A percentile compares a stretch with the other conserved stretches of the same genome.
These are phyloP conservation scores for Phtheirospermum japonicum DNA, from an alignment of 257 asterid genomes.

Conservation along the genomic window DNA sequence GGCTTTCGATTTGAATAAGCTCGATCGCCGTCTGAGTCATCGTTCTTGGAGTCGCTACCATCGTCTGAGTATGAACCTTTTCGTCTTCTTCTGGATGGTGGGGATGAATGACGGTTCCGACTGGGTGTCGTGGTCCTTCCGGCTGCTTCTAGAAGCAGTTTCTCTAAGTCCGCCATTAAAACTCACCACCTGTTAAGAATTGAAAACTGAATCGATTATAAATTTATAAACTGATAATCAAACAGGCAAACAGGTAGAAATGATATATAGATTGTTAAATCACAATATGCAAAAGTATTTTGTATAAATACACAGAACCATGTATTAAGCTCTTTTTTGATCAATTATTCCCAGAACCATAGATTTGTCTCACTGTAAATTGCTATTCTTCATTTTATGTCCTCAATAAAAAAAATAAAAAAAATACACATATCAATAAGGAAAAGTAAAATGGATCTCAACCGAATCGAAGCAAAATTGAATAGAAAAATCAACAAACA, in stretches of 20 bases:
- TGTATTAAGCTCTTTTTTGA: background rate
- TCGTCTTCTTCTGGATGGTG: slow-evolving; percentile 62
- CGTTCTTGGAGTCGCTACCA: slow-evolving; percentile 82
- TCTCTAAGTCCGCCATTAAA: slow-evolving; percentile 79
- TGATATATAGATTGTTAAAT: background rate
- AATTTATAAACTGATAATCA: slow-evolving; percentile 6
- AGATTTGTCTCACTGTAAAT: background rate
- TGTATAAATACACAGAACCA: slow-evolving; percentile 1
- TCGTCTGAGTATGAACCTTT: slow-evolving; percentile 68
- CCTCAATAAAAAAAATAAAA: background rate
- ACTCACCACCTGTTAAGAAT: slow-evolving; percentile 21
- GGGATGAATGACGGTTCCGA: slow-evolving; percentile 66
- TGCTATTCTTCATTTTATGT: background rate
- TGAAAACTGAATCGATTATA: slow-evolving; percentile 21
- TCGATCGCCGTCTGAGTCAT: slow-evolving; percentile 82
- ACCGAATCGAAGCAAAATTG: background rate
- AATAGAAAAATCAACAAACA: background rate
- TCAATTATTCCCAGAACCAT: background rate
- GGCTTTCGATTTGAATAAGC: slow-evolving; percentile 71
- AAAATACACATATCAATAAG: background rate
- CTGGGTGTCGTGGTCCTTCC: slow-evolving; percentile 68
- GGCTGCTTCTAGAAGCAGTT: slow-evolving; percentile 89
- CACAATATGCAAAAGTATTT: slow-evolving; percentile 2
- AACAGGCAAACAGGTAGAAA: slow-evolving; percentile 18
- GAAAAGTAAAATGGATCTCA: background rate